Evolutionary conservation across 106 monocot genomes (phyloP), one percentile per base, ranked within the genome.

Genomic region (Cymbidium sinense): DNA sequence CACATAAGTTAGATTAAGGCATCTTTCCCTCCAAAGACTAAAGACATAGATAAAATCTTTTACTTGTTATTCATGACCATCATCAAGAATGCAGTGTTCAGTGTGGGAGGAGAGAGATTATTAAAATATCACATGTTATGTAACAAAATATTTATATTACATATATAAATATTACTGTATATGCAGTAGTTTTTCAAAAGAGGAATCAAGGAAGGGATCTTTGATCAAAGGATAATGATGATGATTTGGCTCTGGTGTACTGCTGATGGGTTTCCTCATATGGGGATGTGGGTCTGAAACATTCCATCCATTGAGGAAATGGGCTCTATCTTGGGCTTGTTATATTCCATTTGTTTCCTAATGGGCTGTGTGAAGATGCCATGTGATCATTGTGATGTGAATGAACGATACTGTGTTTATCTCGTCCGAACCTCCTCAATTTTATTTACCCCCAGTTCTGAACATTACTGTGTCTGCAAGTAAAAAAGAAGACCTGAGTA

Each of bases 261-360:
- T 71, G 15, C 12, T 35, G 34, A 20, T 71, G 19, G 3, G 19
- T 77, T 85, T 39, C 82, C 83, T 81, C 39, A 61, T 76, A 39
- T 84, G 84, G 88, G 80, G 79, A 64, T n/a, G 65, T 79, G 88
- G 58, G 78, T 86, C 84, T 85, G 86, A 86, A 79, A 85, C 81
- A 90, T 86, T 86, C 86, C 84, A 81, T 85, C 86, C 29, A 62
- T 58, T 81, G 29, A 70, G 78, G 76, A 83, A 83, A 83, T 79
- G 76, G 78, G 34, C 82, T 88, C 80, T 61, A 50, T 58, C 83
- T 79, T 52, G 79, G 78, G 75, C 64, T 81, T 84, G 85, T 71
- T 85, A 93, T 89, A 93, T 96, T 88, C 89, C 87, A 76, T 87
- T 89, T 91, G 88, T 84, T 93, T 91, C 82, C 43, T 86, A 83